Evolutionary conservation across 768 basidiomycete genomes (phyloP), one percentile per base, ranked within the genome.

Genomic region (Amanita rubescens): DNA sequence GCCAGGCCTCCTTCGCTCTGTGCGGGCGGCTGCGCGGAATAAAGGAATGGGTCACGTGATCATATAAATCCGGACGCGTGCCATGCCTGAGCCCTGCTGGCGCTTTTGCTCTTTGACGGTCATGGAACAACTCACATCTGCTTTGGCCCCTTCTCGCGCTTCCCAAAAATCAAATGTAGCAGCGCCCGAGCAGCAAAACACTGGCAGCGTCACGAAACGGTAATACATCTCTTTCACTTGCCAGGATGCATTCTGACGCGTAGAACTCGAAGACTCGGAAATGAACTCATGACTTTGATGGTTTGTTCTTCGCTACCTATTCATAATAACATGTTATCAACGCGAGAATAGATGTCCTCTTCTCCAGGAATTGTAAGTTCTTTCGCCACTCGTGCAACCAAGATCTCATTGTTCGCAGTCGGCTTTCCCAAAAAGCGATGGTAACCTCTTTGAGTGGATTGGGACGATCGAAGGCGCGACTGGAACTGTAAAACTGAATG

Each of bases 241-340:
- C 53, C 44, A 19, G 15, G 43, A 39, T 55, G 55, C 42, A n/a
- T 47, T 27, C 44, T 59, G 39, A 41, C 10, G 46, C 44, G 47
- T 44, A 43, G 25, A n/a, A 30, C 27, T 19, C 44, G 10, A 53
- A 87, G 90, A 48, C 76, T 93, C 57, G 81, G 82, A 59, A 91
- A 77, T 61, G 90, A 93, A 71, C 78, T 93, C 22, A 92, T 93
- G 90, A 83, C 84, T 19, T 74, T 93, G 53, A 90, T 93, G 90
- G 90, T 90, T 55, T 58, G 84, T 56, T 43, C 43, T 47, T 10
- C 17, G 17, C 17, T 38, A 19, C 24, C 17, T 34, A 34, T 24
- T 33, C 39, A 44, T 19, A 37, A 25, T 17, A 25, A 34, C 35
- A 30, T 30, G 27, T 49, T 45, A 20, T 41, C 17, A 32, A 14